Conservation (phyloP, 2,329 filamentous ascomycete genomes). For the Neofusicoccum ribis region DNA sequence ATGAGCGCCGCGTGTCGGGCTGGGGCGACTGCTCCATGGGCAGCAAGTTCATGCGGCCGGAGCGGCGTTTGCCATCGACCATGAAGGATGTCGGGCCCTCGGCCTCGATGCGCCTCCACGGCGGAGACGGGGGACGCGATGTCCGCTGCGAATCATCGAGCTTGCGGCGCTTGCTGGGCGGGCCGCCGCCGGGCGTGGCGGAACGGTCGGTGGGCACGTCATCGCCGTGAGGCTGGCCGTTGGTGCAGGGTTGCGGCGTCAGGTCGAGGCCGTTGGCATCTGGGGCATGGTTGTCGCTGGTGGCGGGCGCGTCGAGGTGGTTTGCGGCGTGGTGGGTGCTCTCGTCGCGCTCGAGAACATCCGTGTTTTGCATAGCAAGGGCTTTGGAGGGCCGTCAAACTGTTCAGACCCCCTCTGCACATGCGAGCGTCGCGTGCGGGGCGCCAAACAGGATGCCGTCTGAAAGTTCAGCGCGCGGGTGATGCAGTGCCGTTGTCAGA, state of each 20-base stretch:
- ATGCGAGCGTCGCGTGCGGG: constrained; percentile 16
- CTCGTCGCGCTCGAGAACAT: constrained; percentile 30
- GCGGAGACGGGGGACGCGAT: constrained; percentile 68
- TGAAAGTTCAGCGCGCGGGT: constrained; percentile 24
- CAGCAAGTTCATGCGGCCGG: constrained; percentile 56
- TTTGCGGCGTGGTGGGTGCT: constrained; percentile 30
- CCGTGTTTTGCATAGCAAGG: constrained; percentile 22
- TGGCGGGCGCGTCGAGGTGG: constrained; percentile 10
- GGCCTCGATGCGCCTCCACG: constrained; percentile 84
- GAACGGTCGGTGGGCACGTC: background rate
- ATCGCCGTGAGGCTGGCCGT: constrained; percentile 4
- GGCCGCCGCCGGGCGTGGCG: constrained; percentile 23
- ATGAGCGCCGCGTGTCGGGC: constrained; percentile 39
- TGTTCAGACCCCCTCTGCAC: constrained; percentile 29
- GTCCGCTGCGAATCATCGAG: constrained; percentile 39
- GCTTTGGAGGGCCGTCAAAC: constrained; percentile 17
- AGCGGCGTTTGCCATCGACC: constrained; percentile 61
- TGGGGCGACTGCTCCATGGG: constrained; percentile 50
- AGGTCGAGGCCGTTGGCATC: background rate
- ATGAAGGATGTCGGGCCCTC: constrained; percentile 87
- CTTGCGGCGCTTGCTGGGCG: constrained; percentile 64
- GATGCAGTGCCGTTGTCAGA: constrained; percentile 33
- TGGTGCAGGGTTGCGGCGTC: background rate
- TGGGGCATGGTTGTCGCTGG: background rate
- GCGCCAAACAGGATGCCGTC: constrained; percentile 25